These are phyloP conservation scores for Diutina pseudorugosa DNA, from an alignment of 1,139 yeast species.

Conservation along the genomic window DNA sequence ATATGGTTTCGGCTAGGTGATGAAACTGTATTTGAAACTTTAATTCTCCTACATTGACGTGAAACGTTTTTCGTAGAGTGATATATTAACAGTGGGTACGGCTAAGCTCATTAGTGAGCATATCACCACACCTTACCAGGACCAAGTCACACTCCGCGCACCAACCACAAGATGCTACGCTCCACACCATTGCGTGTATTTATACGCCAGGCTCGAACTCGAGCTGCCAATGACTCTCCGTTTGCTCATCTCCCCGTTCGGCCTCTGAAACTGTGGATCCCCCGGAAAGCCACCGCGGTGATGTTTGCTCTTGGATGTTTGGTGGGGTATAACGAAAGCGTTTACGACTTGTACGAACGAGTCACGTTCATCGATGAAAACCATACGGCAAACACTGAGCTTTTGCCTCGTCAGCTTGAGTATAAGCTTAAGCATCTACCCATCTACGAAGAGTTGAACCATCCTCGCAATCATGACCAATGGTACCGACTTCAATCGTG, in stretches of 20 bases:
- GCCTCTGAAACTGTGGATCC: not conserved
- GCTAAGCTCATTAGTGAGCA: no score
- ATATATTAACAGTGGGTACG: no score
- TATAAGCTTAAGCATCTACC: constrained; percentile 38
- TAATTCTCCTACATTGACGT: no score
- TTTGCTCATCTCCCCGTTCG: not conserved
- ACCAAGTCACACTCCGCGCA: not conserved
- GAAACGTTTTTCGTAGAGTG: no score
- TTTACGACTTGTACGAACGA: not conserved
- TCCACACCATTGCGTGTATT: not conserved
- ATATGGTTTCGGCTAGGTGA: no score
- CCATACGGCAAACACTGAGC: not conserved
- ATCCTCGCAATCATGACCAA: constrained; percentile 23
- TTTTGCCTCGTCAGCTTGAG: constrained; percentile 19
- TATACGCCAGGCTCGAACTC: not conserved
- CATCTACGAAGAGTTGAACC: constrained; percentile 35
- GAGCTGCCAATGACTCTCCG: not conserved
- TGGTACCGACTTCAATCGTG: constrained; percentile 43
- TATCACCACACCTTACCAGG: no score
- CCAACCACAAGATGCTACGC: not conserved
- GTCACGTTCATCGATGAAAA: not conserved
- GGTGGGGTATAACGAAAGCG: not conserved
- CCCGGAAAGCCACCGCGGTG: not conserved
- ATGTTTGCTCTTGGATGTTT: not conserved
- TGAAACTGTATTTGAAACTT: no score